These are phyloP conservation scores for Heterobasidion irregulare DNA, from an alignment of 1,284 basidiomycete species.

Conservation along the genomic window DNA sequence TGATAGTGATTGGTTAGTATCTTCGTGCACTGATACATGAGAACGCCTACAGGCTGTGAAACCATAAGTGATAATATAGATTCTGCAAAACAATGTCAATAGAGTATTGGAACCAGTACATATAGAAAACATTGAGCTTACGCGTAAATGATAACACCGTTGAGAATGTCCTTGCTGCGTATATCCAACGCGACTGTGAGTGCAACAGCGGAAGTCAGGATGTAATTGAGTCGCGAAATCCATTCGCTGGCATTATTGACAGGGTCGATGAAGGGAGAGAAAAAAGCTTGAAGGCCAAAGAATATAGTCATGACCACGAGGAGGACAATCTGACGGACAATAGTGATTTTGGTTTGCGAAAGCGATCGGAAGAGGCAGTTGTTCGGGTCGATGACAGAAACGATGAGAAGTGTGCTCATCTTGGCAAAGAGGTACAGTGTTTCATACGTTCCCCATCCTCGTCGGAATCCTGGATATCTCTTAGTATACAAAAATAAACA, in stretches of 20 bases:
- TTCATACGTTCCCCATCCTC: constrained; percentile 60
- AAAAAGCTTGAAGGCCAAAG: constrained; percentile 52
- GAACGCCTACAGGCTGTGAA: constrained; percentile 46
- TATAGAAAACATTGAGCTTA: constrained; percentile 25
- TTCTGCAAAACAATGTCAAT: constrained; percentile 26
- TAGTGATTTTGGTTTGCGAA: constrained; percentile 38
- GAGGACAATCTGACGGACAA: constrained; percentile 61
- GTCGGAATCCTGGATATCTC: constrained; percentile 46
- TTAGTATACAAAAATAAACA: constrained; percentile 1
- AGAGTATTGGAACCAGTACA: background rate
- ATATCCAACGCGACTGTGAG: constrained; percentile 50
- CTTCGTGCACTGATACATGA: background rate
- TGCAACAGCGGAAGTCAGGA: constrained; percentile 55
- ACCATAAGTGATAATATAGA: constrained; percentile 62
- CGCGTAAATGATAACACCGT: constrained; percentile 57
- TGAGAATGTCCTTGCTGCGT: constrained; percentile 42
- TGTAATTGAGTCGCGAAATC: constrained; percentile 63
- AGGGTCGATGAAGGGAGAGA: constrained; percentile 63
- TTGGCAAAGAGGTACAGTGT: constrained; percentile 62
- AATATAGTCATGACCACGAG: constrained; percentile 51
- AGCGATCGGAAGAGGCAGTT: constrained; percentile 68
- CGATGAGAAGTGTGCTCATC: constrained; percentile 57
- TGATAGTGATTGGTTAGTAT: constrained; percentile 18
- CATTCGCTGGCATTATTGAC: constrained; percentile 75
- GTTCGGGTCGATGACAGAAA: constrained; percentile 58